Percentiles rank a stretch among this genome's conserved stretches.
Evolutionary conservation across 73 alveolate genomes (phyloP).

Genomic region (Effrenium voratum): DNA sequence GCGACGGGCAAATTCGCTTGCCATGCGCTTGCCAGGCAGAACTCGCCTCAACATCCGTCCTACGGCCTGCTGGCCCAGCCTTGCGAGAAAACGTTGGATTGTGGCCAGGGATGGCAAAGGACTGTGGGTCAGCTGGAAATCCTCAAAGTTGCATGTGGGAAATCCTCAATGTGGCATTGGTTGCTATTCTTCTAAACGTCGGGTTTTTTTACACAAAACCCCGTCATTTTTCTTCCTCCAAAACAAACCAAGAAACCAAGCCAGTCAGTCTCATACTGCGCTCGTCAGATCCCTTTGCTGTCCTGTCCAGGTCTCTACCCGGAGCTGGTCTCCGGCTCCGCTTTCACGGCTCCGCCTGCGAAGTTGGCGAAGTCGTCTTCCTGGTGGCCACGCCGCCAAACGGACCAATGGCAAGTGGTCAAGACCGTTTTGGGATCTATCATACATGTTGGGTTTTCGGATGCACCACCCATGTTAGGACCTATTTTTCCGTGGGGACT

Average conservation of each 20-base stretch:
- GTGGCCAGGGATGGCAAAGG: neutral
- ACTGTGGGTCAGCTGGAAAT: neutral
- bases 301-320: constrained; percentile 48
- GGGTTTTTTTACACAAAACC: neutral
- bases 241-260: neutral
- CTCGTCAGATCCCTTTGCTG: neutral
- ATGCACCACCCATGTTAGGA: no score
- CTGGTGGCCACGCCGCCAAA: neutral
- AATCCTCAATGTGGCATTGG: neutral
- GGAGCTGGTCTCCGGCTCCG: constrained; percentile 79
- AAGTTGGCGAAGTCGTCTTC: neutral
- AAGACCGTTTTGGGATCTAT: no score
- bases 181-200: neutral
- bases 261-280: neutral
- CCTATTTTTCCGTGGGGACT: no score
- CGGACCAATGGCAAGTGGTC: neutral
- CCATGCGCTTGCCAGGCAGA: constrained; percentile 19
- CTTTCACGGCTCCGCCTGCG: constrained; percentile 22
- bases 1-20: no score
- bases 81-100: neutral
- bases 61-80: constrained; percentile 9
- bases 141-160: neutral
- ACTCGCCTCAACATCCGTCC: constrained; percentile 88
- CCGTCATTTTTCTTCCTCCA: neutral
- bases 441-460: no score